Percentiles rank a stretch among this genome's conserved stretches.
Evolutionary conservation across 2,329 filamentous ascomycete genomes (phyloP).

Genomic region (Fusarium sp.): DNA sequence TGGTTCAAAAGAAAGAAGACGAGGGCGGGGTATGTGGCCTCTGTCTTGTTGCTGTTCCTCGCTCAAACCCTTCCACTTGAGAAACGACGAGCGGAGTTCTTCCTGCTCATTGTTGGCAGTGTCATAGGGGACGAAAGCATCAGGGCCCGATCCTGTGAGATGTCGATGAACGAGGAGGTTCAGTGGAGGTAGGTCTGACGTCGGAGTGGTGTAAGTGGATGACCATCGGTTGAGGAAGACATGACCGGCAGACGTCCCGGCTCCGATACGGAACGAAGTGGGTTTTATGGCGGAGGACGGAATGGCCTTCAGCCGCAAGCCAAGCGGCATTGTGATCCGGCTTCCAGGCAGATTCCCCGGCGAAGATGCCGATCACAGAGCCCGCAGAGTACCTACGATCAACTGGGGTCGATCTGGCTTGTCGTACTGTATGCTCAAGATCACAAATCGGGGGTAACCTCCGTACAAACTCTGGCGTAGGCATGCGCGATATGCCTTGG

Average conservation of each 20-base stretch:
- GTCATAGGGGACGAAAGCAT: slow-evolving; percentile 44
- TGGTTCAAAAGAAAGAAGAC: slow-evolving; percentile 83
- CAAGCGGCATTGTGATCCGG: slow-evolving; percentile 9
- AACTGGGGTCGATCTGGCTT: slow-evolving; percentile 4
- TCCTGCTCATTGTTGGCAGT: slow-evolving; percentile 46
- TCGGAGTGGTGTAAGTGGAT: slow-evolving; percentile 4
- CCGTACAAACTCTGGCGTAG: background rate
- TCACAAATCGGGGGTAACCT: slow-evolving; percentile 8
- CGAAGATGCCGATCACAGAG: background rate
- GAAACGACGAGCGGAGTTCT: slow-evolving; percentile 44
- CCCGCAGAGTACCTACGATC: background rate
- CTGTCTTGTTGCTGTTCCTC: slow-evolving; percentile 21
- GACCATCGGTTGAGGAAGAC: slow-evolving; percentile 2
- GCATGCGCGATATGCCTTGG: slow-evolving; percentile 2
- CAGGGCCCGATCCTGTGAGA: slow-evolving; percentile 32
- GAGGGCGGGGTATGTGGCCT: slow-evolving; percentile 64
- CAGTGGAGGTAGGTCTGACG: slow-evolving; percentile 20
- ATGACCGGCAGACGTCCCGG: slow-evolving; percentile 3
- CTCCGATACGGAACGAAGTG: slow-evolving; percentile 21
- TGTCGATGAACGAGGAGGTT: slow-evolving; percentile 45
- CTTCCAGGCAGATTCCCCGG: background rate
- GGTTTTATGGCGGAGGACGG: slow-evolving; percentile 13
- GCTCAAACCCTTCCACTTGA: slow-evolving; percentile 47
- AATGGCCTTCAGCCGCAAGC: slow-evolving; percentile 9
- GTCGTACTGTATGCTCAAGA: background rate